Conservation (phyloP, 139 green algal species). For the Dunaliella primolecta region DNA sequence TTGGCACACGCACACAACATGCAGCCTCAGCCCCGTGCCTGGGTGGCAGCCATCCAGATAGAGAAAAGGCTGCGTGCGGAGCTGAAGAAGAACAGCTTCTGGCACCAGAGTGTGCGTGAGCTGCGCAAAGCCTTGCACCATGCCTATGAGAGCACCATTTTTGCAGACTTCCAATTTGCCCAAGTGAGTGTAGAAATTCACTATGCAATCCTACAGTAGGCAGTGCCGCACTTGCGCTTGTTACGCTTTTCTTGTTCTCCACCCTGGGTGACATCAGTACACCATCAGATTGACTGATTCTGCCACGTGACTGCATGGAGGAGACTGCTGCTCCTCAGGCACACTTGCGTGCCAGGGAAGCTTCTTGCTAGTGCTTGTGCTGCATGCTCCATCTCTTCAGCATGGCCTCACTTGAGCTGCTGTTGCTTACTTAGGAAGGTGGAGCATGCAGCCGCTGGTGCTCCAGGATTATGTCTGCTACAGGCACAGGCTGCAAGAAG, state of each 20-base stretch:
- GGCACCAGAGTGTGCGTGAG: slow-evolving; percentile 48
- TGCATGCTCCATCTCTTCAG: too few species aligned
- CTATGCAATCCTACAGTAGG: background rate
- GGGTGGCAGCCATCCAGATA: slow-evolving; percentile 29
- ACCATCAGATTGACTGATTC: background rate
- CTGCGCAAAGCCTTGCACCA: slow-evolving; percentile 48
- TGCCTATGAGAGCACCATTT: slow-evolving; percentile 53
- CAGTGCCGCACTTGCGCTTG: background rate
- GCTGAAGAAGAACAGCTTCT: slow-evolving; percentile 48
- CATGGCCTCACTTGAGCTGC: too few species aligned
- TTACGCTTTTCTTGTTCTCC: background rate
- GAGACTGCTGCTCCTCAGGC: background rate
- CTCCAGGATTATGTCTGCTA: too few species aligned
- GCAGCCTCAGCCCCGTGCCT: background rate
- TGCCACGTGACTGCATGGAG: background rate
- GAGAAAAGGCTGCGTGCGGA: slow-evolving; percentile 45
- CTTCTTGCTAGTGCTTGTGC: too few species aligned
- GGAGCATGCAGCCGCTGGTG: too few species aligned
- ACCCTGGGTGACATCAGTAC: background rate
- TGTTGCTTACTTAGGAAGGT: too few species aligned
- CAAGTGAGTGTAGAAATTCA: slow-evolving; percentile 32
- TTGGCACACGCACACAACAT: background rate
- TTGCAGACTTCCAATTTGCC: slow-evolving; percentile 51
- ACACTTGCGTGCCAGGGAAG: too few species aligned
- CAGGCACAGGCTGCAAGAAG: too few species aligned